Base-by-base conservation (phyloP, 2,329 filamentous ascomycete genomes). In the Lecanicillium sp. region DNA sequence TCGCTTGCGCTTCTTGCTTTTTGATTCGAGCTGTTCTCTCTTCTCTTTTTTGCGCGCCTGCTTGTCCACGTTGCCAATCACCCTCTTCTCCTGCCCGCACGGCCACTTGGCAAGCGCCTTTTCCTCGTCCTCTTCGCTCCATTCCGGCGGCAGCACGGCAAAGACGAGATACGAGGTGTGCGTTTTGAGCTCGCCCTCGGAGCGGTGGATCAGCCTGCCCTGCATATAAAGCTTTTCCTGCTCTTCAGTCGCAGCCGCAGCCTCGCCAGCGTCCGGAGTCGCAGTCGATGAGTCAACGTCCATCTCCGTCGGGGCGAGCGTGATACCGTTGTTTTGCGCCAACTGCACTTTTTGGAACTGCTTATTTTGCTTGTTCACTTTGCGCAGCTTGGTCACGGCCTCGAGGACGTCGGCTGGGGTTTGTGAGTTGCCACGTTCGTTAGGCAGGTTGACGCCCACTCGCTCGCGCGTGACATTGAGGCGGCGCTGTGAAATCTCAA, bases 81-180 rank as follows among this genome's bases (percentile, higher is more conserved):
- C 70, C 53, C 67, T 71, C 45, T 61, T 70, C 58, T 78, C 75
- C 32, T 71, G 68, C 21, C 73, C 74, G 44, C 79, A 78, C 0
- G 82, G 81, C 78, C 83, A 89, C 53, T 75, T 79, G 44, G 76
- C 72, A 54, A 77, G 68, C 43, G 83, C 82, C 24, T 75, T 75
- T 26, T 76, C 77, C 67, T 98, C 93, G 55, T 95, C 88, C 51
- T 86, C 86, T 29, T 81, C 84, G 0, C 74, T 83, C 93, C 93
- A 98, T 53, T 87, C 83, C 36, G 82, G 76, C n/a, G 93, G 91
- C 51, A 98, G 68, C 3, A 93, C 72, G 0, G 93, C 93, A 69
- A 98, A 98, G 4, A 94, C 86, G 4, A 98, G 77, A 64, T 98
- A 98, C n/a, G 87, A 93, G 0, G 93, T 98, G 67, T 98, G 93